Base-by-base conservation (phyloP, 2,329 filamentous ascomycete species). In the Paraconiothyrium brasiliense region DNA sequence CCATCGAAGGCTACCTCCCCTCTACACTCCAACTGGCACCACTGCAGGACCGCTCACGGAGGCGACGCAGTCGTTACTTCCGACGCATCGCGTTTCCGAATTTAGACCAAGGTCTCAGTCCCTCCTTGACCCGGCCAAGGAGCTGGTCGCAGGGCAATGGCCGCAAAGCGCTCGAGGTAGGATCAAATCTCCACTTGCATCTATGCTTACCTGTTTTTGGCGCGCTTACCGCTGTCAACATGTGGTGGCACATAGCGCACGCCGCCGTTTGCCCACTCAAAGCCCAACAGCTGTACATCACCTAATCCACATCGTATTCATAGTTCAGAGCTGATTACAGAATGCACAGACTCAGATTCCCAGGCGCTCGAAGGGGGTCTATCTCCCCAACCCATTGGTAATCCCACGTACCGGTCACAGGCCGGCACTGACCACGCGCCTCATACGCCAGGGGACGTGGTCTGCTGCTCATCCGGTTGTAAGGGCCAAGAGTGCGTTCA, bases 401-500 rank as follows among this genome's bases (percentile, higher is more conserved):
- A 54, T 58, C 61, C 63, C 63, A 50, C 66, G 60, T 58, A 57
- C 51, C 63, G 49, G 37, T 56, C 54, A 63, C 62, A 55, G 66
- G 59, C 67, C 55, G 64, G 62, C 56, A 66, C 64, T 65, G 65
- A 62, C 58, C 67, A 61, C 49, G 58, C 60, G 67, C 67, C 66
- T 62, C 65, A 61, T 67, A 60, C 63, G 58, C 50, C 64, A 69
- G 66, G 63, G 62, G 61, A 58, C 32, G 57, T 68, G 37, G 61
- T 60, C 56, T 72, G 71, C 60, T 75, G 73, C 69, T 56, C 64
- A 54, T 62, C 70, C 51, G 58, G 61, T 59, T 75, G 68, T 57
- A 32, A 62, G 59, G 67, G 68, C 64, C 65, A 70, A 65, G 64
- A 60, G 65, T 76, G 71, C 59, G 66, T 58, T 48, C 64, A 61